phyloP scores from a whole-genome alignment of 2,329 filamentous ascomycete genomes.

The Aspergillus hortae region DNA sequence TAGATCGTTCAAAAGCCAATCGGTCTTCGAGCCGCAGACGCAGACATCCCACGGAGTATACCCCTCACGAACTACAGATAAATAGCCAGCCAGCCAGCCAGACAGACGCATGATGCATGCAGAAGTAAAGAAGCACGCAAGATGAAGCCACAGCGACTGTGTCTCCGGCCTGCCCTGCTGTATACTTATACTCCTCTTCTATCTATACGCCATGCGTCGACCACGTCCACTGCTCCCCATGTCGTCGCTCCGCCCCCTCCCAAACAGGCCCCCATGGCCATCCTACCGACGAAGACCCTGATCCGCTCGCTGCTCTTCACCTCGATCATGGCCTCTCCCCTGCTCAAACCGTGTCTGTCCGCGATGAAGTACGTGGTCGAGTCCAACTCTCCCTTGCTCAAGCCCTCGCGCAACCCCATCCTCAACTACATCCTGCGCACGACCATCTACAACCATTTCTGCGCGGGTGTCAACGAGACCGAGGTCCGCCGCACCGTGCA shows the following conservation, averaged over 20 bases:
- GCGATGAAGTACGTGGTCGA: conserved; percentile 34
- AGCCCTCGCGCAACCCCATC: conserved; percentile 40
- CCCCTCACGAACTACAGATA: not conserved
- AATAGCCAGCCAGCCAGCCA: not conserved
- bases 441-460: conserved; percentile 49
- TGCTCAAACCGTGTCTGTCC: conserved; percentile 14
- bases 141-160: conserved; percentile 4
- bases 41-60: not conserved
- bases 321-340: conserved; percentile 17
- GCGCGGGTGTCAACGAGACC: conserved; percentile 40
- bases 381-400: conserved; percentile 35
- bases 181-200: not conserved
- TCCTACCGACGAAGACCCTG: conserved; percentile 16
- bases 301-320: conserved; percentile 18
- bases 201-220: not conserved
- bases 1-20: conserved; percentile 3
- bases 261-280: conserved; percentile 35
- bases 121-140: not conserved
- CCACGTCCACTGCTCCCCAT: conserved; percentile 9
- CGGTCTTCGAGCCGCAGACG: conserved; percentile 4
- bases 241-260: not conserved
- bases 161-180: not conserved
- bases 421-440: conserved; percentile 35
- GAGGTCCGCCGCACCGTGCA: conserved; percentile 39
- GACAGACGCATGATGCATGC: not conserved